Conservation (phyloP, 2,329 filamentous ascomycete species). For the Podosphaera fusca region DNA sequence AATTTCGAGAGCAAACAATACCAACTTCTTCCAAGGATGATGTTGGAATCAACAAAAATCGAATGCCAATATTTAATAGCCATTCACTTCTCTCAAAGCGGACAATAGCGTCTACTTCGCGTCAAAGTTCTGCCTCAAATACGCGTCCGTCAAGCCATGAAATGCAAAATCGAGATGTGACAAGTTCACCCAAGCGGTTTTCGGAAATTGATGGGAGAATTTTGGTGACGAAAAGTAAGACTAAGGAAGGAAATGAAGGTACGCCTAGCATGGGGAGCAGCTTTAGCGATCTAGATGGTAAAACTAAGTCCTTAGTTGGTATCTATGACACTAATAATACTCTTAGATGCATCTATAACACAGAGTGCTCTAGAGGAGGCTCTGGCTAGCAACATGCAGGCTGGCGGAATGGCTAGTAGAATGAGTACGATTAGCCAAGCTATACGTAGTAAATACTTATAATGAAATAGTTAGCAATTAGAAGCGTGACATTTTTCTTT, state of each 20-base stretch:
- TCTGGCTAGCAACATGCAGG: slow-evolving; percentile 46
- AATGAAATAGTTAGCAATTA: slow-evolving; percentile 1
- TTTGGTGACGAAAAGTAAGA: slow-evolving; percentile 26
- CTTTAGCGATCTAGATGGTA: slow-evolving; percentile 66
- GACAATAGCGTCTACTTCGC: too few species aligned
- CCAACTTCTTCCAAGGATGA: neutral
- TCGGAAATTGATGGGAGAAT: slow-evolving; percentile 33
- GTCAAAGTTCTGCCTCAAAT: neutral
- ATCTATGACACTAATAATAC: slow-evolving; percentile 1
- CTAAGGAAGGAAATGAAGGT: slow-evolving; percentile 43
- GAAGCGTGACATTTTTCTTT: too few species aligned
- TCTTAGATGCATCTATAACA: slow-evolving; percentile 47
- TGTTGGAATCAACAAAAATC: neutral
- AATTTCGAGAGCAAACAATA: neutral
- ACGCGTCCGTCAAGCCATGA: neutral
- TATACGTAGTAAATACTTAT: slow-evolving; percentile 34
- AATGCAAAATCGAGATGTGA: neutral
- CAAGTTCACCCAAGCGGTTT: slow-evolving; percentile 26
- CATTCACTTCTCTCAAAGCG: too few species aligned
- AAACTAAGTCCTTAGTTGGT: slow-evolving; percentile 4
- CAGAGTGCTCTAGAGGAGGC: slow-evolving; percentile 63
- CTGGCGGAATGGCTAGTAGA: slow-evolving; percentile 32
- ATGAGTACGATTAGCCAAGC: slow-evolving; percentile 48
- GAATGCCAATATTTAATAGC: neutral
- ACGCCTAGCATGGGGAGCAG: slow-evolving; percentile 67